phyloP scores from a whole-genome alignment of 73 alveolate species.

The Tetrahymena malaccensis region DNA sequence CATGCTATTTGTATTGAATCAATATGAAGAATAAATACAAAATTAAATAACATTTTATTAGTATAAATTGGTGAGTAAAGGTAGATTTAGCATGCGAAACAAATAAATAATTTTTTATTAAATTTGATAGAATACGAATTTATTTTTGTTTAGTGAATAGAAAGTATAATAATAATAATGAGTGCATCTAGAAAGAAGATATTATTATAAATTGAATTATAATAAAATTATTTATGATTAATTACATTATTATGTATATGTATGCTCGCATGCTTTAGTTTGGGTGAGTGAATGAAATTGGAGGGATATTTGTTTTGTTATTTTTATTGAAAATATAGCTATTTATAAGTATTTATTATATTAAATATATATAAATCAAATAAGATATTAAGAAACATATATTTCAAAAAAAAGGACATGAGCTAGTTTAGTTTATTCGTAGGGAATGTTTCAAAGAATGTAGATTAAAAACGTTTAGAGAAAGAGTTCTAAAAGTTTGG shows the following conservation, averaged over 20 bases:
- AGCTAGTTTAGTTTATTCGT: constrained; percentile 28
- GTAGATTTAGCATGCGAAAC: too few relatives aligned
- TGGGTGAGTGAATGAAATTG: neutral
- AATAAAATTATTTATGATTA: neutral
- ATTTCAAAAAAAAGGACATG: neutral
- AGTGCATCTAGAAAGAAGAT: neutral
- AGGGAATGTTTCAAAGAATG: constrained; percentile 34
- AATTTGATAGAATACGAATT: neutral
- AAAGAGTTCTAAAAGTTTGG: constrained; percentile 33
- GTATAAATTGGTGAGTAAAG: too few relatives aligned
- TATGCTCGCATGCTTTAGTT: too few relatives aligned
- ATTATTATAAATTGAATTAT: neutral
- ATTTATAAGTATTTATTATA: neutral
- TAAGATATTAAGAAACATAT: neutral
- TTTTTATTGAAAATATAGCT: neutral
- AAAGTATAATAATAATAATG: neutral
- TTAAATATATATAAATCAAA: neutral
- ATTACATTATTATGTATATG: too few relatives aligned
- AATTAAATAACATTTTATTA: too few relatives aligned
- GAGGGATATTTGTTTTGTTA: neutral
- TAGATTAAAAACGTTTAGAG: constrained; percentile 32
- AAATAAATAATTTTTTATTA: too few relatives aligned
- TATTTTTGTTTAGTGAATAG: neutral
- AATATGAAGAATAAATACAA: too few relatives aligned
- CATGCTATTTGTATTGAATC: too few relatives aligned